Conservation (phyloP, 371 early-diverging fungal genomes). For the Mucor lusitanicus region DNA sequence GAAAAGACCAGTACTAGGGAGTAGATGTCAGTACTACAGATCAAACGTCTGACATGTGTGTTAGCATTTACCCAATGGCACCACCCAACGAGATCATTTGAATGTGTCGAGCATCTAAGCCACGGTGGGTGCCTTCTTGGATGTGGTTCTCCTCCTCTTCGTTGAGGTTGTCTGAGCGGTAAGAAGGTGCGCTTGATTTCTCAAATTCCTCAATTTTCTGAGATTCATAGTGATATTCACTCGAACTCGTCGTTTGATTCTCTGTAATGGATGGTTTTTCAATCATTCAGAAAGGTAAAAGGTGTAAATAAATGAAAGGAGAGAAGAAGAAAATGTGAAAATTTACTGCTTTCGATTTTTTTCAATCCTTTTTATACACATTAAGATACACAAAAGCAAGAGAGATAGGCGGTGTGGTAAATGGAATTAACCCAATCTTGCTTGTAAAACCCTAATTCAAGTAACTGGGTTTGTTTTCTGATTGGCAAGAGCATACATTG, state of each 20-base stretch:
- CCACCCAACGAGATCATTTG: slow-evolving; percentile 82
- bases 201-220: slow-evolving; percentile 13
- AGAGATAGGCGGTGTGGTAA: slow-evolving; percentile 15
- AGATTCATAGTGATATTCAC: slow-evolving; percentile 9
- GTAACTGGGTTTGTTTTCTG: background rate
- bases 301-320: slow-evolving; percentile 4
- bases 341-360: background rate
- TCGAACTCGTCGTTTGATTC: background rate
- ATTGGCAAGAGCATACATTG: slow-evolving; percentile 7
- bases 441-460: background rate
- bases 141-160: slow-evolving; percentile 35
- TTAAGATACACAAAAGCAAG: background rate
- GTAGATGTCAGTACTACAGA: background rate
- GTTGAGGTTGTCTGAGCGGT: background rate
- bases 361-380: background rate
- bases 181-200: slow-evolving; percentile 6
- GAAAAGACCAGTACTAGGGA: slow-evolving; percentile 79
- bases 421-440: slow-evolving; percentile 6
- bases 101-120: slow-evolving; percentile 70
- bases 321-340: slow-evolving; percentile 5
- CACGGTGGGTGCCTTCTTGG: slow-evolving; percentile 45
- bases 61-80: slow-evolving; percentile 54
- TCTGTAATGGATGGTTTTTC: slow-evolving; percentile 12
- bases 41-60: background rate
- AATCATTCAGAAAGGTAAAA: slow-evolving; percentile 6